Conservation (phyloP, 1,284 basidiomycete genomes). For the Rhodotorula sp. region DNA sequence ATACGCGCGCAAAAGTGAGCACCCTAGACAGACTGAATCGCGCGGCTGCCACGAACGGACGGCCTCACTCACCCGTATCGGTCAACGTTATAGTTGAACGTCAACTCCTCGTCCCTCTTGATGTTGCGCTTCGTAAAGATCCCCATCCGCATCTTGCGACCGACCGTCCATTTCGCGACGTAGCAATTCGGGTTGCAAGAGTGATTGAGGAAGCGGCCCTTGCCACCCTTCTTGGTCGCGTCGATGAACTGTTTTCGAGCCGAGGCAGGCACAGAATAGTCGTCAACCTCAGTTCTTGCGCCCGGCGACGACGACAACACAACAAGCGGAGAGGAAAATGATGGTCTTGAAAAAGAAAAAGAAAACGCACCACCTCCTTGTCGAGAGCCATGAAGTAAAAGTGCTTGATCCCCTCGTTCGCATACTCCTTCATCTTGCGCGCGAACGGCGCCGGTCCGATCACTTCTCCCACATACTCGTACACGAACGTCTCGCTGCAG, state of each 20-base stretch:
- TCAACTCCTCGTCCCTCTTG: constrained; percentile 83
- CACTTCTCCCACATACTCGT: constrained; percentile 98
- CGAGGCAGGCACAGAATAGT: neutral
- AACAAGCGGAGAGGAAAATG: neutral
- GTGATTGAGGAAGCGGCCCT: constrained; percentile 96
- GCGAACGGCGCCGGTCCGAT: constrained; percentile 83
- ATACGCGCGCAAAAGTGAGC: constrained; percentile 17
- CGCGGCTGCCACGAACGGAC: neutral
- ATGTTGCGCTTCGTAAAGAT: constrained; percentile 91
- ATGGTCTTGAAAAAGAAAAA: neutral
- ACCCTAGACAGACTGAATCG: neutral
- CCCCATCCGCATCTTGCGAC: constrained; percentile 89
- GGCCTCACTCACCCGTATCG: constrained; percentile 77
- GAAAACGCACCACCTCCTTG: constrained; percentile 77
- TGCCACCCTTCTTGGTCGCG: constrained; percentile 94
- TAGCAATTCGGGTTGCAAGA: constrained; percentile 98
- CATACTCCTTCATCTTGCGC: constrained; percentile 92
- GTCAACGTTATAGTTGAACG: constrained; percentile 99
- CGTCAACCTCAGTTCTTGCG: neutral
- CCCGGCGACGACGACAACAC: no score
- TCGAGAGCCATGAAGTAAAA: constrained; percentile 99
- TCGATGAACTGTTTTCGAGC: constrained; percentile 75
- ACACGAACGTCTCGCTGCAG: constrained; percentile 83
- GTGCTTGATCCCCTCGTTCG: constrained; percentile 86
- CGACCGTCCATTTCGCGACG: constrained; percentile 99